These are phyloP conservation scores for Annulohypoxylon moriforme DNA, from an alignment of 495 filamentous ascomycete genomes.

Conservation along the genomic window DNA sequence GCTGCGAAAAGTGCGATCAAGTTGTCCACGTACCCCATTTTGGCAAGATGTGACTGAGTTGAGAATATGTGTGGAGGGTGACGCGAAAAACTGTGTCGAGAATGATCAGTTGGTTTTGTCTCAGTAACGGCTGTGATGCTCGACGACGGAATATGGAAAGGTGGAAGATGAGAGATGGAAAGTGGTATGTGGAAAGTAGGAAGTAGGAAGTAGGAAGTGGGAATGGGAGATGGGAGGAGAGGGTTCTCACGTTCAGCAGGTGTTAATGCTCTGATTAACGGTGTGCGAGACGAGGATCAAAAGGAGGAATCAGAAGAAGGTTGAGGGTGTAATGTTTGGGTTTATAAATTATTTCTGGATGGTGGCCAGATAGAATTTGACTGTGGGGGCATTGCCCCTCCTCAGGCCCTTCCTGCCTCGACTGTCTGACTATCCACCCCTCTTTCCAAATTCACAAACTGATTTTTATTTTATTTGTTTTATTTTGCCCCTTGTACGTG, in stretches of 20 bases:
- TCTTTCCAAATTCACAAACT: constrained; percentile 49
- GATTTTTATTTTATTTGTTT: constrained; percentile 35
- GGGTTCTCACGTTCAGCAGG: constrained; percentile 42
- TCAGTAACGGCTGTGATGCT: neutral
- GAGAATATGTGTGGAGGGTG: constrained; percentile 24
- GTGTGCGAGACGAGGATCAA: constrained; percentile 47
- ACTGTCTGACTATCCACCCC: constrained; percentile 38
- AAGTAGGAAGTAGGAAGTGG: neutral
- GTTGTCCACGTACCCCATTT: constrained; percentile 43
- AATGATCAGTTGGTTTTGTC: constrained; percentile 17
- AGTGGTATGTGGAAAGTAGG: neutral
- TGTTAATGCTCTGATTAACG: constrained; percentile 50
- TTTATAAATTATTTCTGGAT: constrained; percentile 46
- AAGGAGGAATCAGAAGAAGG: constrained; percentile 44
- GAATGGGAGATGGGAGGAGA: neutral
- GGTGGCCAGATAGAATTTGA: constrained; percentile 45
- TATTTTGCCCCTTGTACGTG: constrained; percentile 24
- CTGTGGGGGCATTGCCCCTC: constrained; percentile 49
- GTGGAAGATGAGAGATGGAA: neutral
- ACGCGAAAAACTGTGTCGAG: constrained; percentile 23
- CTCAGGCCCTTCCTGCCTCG: constrained; percentile 38
- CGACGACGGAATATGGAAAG: neutral
- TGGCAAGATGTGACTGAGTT: constrained; percentile 33
- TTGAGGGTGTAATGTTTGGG: constrained; percentile 38
- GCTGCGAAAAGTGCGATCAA: neutral